phyloP scores from a whole-genome alignment of 352 stramenopile species.

The Blastocystis sp. region DNA sequence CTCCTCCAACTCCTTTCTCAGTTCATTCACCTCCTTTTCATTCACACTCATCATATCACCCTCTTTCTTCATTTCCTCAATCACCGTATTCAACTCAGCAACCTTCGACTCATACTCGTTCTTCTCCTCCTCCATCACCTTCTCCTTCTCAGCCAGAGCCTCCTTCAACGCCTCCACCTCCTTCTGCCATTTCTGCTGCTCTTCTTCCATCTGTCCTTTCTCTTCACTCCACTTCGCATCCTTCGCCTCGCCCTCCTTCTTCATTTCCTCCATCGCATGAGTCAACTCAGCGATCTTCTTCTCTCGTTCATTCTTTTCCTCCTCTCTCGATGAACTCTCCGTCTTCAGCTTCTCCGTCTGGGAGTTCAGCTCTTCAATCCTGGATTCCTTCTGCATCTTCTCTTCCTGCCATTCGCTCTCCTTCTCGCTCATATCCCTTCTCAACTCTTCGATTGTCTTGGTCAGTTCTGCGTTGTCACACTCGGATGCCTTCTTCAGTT shows the following conservation, averaged over 20 bases:
- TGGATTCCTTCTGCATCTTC: neutral
- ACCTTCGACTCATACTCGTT: neutral
- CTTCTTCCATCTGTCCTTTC: neutral
- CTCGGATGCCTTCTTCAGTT: neutral
- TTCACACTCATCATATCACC: neutral
- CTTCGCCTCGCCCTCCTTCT: neutral
- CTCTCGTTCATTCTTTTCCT: neutral
- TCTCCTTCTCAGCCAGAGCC: neutral
- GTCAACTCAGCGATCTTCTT: neutral
- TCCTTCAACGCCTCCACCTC: neutral
- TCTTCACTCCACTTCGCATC: too few relatives aligned
- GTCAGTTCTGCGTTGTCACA: neutral
- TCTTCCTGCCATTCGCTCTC: constrained; percentile 6
- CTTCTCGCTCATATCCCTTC: neutral
- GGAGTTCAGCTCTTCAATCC: neutral
- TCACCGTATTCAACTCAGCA: neutral
- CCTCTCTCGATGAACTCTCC: neutral
- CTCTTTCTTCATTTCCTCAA: neutral
- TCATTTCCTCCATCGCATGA: neutral
- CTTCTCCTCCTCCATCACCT: neutral
- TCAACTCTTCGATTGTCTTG: constrained; percentile 7
- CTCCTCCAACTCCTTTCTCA: too few relatives aligned
- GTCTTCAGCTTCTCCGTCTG: neutral
- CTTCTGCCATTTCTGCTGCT: neutral
- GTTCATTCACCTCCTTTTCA: constrained; percentile 2